A percentile compares a stretch with the other conserved stretches of the same genome.
Evolutionary conservation across 805 yeast species (phyloP).

Genomic region (Blastobotrys muscicola): DNA sequence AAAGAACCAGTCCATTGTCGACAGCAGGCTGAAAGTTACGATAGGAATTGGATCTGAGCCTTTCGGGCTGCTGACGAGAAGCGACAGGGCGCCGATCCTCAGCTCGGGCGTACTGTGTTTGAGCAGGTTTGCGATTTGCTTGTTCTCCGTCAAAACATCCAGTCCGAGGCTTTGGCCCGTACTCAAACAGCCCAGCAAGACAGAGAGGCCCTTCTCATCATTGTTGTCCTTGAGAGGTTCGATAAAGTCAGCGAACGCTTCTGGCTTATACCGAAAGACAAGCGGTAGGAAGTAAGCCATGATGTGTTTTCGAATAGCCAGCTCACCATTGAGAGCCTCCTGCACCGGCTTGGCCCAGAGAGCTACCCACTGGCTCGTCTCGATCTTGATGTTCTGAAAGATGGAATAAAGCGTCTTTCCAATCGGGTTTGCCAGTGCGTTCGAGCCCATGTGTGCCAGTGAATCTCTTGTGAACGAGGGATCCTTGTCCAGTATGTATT

Average conservation of each 20-base stretch:
- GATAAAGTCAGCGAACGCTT: constrained; percentile 35
- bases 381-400: constrained; percentile 3
- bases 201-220: constrained; percentile 24
- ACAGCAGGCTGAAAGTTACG: constrained; percentile 36
- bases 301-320: constrained; percentile 35
- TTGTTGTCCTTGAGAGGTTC: constrained; percentile 13
- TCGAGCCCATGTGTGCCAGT: constrained; percentile 42
- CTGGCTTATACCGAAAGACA: constrained; percentile 45
- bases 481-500: constrained; percentile 32
- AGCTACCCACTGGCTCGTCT: constrained; percentile 34
- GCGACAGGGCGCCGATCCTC: constrained; percentile 48
- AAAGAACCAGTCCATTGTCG: constrained; percentile 41
- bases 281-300: constrained; percentile 54
- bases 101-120: constrained; percentile 34
- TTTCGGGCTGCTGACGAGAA: constrained; percentile 53
- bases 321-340: constrained; percentile 25
- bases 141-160: constrained; percentile 38
- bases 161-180: constrained; percentile 56
- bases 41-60: constrained; percentile 48
- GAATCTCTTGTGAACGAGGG: constrained; percentile 41
- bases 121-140: constrained; percentile 32
- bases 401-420: constrained; percentile 20
- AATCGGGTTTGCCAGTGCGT: constrained; percentile 52
- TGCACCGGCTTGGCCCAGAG: constrained; percentile 41
- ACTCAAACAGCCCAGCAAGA: constrained; percentile 46